Conservation (phyloP, 192 early-diverging fungal genomes). For the Backusella liffmaniae region DNA sequence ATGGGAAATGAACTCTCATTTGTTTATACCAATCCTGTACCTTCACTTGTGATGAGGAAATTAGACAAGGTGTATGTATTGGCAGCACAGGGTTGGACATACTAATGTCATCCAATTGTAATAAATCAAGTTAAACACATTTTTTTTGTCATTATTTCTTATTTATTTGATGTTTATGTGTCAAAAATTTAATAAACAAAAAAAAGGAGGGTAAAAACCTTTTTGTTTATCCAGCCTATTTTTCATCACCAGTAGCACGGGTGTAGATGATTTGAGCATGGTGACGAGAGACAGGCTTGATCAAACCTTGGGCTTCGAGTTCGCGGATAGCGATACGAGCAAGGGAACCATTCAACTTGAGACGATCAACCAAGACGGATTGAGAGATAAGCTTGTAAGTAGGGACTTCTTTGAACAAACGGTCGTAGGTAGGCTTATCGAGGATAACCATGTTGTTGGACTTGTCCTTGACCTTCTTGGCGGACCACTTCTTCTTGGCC, state of each 20-base stretch:
- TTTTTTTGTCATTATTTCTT: background rate
- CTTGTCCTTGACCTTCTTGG: conserved; percentile 99
- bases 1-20: conserved; percentile 62
- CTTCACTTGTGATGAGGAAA: conserved; percentile 48
- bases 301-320: conserved; percentile 87
- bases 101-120: background rate
- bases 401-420: conserved; percentile 99
- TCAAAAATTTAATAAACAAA: background rate
- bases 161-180: background rate
- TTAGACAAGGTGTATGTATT: conserved; percentile 64
- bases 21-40: conserved; percentile 68
- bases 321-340: conserved; percentile 94
- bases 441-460: conserved; percentile 99
- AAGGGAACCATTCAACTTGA: conserved; percentile 96
- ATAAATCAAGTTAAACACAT: background rate
- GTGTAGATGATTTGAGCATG: conserved; percentile 89
- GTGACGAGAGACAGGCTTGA: conserved; percentile 89
- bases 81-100: conserved; percentile 13
- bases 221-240: conserved; percentile 13
- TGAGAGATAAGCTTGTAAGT: conserved; percentile 99
- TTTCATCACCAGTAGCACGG: conserved; percentile 40
- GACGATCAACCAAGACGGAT: conserved; percentile 97
- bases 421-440: conserved; percentile 96
- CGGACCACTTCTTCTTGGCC: conserved; percentile 93
- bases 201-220: background rate